These are phyloP conservation scores for Phytophthora pini DNA, from an alignment of 352 stramenopile genomes.

Conservation along the genomic window DNA sequence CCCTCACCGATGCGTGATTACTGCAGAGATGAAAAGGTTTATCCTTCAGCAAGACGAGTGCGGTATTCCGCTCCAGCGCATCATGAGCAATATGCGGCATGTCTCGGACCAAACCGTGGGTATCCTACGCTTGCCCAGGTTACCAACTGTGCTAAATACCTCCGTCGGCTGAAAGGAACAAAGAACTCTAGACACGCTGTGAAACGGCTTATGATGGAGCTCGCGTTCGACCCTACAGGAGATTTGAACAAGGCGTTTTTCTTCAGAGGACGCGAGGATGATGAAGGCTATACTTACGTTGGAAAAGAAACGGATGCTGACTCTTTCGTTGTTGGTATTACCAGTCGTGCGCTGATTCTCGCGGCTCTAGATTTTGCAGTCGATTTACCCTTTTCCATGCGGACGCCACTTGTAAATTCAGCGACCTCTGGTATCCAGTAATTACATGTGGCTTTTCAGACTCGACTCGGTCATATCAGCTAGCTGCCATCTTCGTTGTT, in stretches of 20 bases:
- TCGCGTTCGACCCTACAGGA: constrained; percentile 3
- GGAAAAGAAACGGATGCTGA: constrained; percentile 9
- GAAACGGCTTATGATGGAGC: background rate
- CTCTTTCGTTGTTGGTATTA: constrained; percentile 4
- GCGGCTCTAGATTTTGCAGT: background rate
- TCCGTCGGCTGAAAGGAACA: background rate
- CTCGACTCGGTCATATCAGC: constrained; percentile 2
- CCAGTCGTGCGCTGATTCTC: background rate
- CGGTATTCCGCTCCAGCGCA: constrained; percentile 4
- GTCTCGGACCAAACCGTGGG: background rate
- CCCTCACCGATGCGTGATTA: background rate
- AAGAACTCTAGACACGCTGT: constrained; percentile 3
- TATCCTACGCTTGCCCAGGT: constrained; percentile 7
- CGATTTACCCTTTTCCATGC: constrained; percentile 14
- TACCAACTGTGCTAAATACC: constrained; percentile 3
- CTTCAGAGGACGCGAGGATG: constrained; percentile 2
- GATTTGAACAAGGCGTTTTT: constrained; percentile 6
- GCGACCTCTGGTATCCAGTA: constrained; percentile 7
- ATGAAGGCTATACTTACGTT: constrained; percentile 2
- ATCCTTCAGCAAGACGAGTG: constrained; percentile 14
- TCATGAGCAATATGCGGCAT: constrained; percentile 3
- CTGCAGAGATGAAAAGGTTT: constrained; percentile 16
- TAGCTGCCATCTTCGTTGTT: constrained; percentile 19
- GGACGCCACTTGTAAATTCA: constrained; percentile 24
- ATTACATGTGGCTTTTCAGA: constrained; percentile 19